Conservation (phyloP, 345 rosid genomes). For the Populus ilicifolia region DNA sequence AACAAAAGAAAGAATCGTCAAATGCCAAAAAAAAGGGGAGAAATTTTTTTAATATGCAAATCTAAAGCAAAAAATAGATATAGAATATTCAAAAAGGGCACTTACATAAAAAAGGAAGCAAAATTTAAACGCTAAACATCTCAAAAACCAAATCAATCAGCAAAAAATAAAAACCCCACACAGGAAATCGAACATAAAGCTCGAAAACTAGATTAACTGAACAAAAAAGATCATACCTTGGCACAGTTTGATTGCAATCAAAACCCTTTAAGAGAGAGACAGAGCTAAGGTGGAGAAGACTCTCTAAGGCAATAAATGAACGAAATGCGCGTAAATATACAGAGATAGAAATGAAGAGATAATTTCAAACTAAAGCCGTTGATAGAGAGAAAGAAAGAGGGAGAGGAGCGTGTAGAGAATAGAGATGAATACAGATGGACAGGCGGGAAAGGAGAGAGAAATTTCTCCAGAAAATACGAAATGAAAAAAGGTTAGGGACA, state of each 20-base stretch:
- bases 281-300: neutral
- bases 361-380: constrained; percentile 9
- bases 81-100: constrained; percentile 18
- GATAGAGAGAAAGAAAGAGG: neutral
- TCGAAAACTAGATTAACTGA: neutral
- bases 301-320: constrained; percentile 1
- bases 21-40: neutral
- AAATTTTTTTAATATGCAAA: neutral
- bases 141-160: neutral
- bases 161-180: neutral
- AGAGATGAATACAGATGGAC: neutral
- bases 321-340: constrained; percentile 12
- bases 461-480: constrained; percentile 59
- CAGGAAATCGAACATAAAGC: neutral
- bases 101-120: neutral
- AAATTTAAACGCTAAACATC: neutral
- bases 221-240: constrained; percentile 4
- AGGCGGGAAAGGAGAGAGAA: constrained; percentile 23
- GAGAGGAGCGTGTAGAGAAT: constrained; percentile 7
- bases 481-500: constrained; percentile 4
- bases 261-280: neutral
- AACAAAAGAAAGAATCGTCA: neutral
- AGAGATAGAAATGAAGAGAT: neutral
- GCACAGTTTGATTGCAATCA: neutral
- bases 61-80: constrained; percentile 2